Percentiles rank a stretch among this genome's conserved stretches.
phyloP scores from a whole-genome alignment of 768 basidiomycete species.

The Glaciozyma martinii region DNA sequence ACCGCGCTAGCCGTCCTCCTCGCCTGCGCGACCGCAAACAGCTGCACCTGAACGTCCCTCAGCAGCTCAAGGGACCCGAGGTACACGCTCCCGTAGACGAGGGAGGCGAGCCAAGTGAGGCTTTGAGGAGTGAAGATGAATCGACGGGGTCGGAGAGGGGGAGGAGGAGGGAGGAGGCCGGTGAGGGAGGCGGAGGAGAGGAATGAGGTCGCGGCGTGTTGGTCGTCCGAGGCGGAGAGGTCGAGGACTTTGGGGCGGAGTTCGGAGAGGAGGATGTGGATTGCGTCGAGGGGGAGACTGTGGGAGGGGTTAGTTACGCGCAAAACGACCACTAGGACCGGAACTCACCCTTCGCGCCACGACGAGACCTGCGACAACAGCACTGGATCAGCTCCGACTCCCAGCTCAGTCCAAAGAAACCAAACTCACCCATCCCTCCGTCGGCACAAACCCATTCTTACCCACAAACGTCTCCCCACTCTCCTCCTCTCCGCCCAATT shows the following conservation, averaged over 20 bases:
- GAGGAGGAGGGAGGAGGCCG: constrained; percentile 63
- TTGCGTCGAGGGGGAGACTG: constrained; percentile 73
- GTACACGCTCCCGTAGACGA: constrained; percentile 94
- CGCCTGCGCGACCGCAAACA: constrained; percentile 21
- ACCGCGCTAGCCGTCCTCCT: background rate
- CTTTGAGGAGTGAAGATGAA: constrained; percentile 55
- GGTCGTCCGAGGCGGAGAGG: constrained; percentile 55
- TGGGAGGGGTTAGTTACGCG: background rate
- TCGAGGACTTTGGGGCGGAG: constrained; percentile 66
- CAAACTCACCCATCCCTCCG: constrained; percentile 63
- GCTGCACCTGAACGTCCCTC: constrained; percentile 16
- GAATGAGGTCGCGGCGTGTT: constrained; percentile 59
- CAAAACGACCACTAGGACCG: background rate
- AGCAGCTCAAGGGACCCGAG: constrained; percentile 7
- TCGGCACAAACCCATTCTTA: constrained; percentile 85
- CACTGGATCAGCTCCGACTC: background rate
- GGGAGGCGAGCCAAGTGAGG: constrained; percentile 66
- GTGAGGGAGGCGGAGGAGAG: constrained; percentile 59
- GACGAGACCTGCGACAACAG: constrained; percentile 58
- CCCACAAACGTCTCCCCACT: constrained; percentile 47
- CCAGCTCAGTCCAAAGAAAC: background rate
- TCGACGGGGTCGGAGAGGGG: constrained; percentile 56
- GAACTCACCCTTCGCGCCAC: constrained; percentile 67
- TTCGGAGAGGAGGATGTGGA: constrained; percentile 81
- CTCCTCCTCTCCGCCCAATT: background rate